These are phyloP conservation scores for Raffaelea deltoideospora DNA, from an alignment of 2,329 filamentous ascomycete genomes.

Conservation along the genomic window DNA sequence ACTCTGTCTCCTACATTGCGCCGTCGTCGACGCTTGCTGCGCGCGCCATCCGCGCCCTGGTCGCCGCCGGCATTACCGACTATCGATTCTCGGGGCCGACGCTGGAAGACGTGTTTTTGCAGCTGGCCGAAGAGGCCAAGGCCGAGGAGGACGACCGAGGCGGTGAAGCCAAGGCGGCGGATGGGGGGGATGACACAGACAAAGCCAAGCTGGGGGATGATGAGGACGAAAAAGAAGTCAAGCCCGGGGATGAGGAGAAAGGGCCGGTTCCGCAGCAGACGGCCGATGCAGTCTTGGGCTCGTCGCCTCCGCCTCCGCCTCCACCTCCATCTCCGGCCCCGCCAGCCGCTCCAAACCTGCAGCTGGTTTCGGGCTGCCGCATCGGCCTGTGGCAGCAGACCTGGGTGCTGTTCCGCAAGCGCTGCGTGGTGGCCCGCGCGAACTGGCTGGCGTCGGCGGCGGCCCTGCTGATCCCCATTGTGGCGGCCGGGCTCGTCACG, in stretches of 20 bases:
- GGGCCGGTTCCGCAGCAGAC: too few species aligned
- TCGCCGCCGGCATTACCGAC: slow-evolving; percentile 51
- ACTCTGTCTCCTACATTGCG: slow-evolving; percentile 59
- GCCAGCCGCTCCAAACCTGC: slow-evolving; percentile 22
- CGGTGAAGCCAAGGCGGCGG: not conserved
- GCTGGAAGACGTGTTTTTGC: slow-evolving; percentile 84
- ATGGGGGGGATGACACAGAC: too few species aligned
- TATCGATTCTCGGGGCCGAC: slow-evolving; percentile 82
- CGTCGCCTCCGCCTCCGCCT: too few species aligned
- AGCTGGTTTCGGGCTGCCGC: slow-evolving; percentile 51
- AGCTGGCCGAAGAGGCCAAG: slow-evolving; percentile 65
- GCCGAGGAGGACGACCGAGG: slow-evolving; percentile 23
- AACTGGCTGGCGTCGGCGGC: slow-evolving; percentile 65
- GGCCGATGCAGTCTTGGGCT: too few species aligned
- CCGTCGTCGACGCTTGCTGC: slow-evolving; percentile 56
- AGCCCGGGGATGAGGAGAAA: too few species aligned
- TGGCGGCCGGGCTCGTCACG: slow-evolving; percentile 65
- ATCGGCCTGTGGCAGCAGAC: slow-evolving; percentile 59
- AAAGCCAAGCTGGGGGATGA: too few species aligned
- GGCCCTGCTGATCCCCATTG: slow-evolving; percentile 62
- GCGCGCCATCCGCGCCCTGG: slow-evolving; percentile 52
- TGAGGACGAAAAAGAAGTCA: too few species aligned
- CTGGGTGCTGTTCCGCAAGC: slow-evolving; percentile 61
- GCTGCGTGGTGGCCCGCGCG: slow-evolving; percentile 58
- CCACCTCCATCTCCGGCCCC: too few species aligned